Conservation (phyloP, 2,329 filamentous ascomycete genomes). For the Elsinoe necatrix region DNA sequence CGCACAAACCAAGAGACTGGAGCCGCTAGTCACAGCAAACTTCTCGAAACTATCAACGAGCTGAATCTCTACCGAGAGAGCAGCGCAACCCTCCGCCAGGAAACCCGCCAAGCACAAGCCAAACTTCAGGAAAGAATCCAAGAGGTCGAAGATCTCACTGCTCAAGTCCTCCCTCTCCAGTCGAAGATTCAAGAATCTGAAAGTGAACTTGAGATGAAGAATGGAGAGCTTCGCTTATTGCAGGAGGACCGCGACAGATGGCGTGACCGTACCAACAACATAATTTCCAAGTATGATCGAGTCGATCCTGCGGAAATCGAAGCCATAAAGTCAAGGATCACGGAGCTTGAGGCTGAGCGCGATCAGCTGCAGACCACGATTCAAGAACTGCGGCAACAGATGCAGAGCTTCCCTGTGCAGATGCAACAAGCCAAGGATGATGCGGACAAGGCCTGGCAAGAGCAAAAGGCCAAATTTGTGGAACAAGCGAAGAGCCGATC, state of each 20-base stretch:
- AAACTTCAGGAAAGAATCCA: slow-evolving; percentile 66
- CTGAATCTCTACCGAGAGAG: slow-evolving; percentile 94
- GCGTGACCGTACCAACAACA: slow-evolving; percentile 93
- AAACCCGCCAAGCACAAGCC: slow-evolving; percentile 69
- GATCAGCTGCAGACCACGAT: slow-evolving; percentile 45
- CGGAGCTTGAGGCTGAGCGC: slow-evolving; percentile 45
- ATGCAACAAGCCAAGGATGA: slow-evolving; percentile 38
- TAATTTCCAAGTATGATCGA: slow-evolving; percentile 90
- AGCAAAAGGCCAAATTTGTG: slow-evolving; percentile 39
- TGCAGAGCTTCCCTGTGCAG: slow-evolving; percentile 41
- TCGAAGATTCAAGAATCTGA: slow-evolving; percentile 73
- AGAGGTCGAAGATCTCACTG: slow-evolving; percentile 65
- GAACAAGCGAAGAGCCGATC: slow-evolving; percentile 47
- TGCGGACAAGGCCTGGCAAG: slow-evolving; percentile 37
- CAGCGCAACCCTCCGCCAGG: slow-evolving; percentile 80
- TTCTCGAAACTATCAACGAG: slow-evolving; percentile 92
- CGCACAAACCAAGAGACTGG: slow-evolving; percentile 65
- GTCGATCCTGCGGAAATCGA: slow-evolving; percentile 92
- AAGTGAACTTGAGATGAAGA: slow-evolving; percentile 68
- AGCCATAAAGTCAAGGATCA: slow-evolving; percentile 70
- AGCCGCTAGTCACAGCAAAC: slow-evolving; percentile 72
- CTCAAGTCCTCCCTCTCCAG: slow-evolving; percentile 73
- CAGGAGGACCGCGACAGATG: slow-evolving; percentile 88
- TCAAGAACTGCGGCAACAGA: slow-evolving; percentile 43
- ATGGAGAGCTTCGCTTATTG: slow-evolving; percentile 79